phyloP scores from a whole-genome alignment of 768 basidiomycete species.

The Heimioporus sp. region DNA sequence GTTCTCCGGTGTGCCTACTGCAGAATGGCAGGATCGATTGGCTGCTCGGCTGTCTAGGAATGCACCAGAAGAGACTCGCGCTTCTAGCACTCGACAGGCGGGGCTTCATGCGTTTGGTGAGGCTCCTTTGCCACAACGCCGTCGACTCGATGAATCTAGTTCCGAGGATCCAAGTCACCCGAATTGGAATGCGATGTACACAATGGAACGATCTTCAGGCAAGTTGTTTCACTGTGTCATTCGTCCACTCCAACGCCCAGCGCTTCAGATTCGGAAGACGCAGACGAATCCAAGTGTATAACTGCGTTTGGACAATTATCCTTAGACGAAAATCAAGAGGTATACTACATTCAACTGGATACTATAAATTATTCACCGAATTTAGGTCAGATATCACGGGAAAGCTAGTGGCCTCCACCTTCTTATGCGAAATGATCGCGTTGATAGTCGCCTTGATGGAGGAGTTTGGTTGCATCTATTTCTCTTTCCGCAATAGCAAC shows the following conservation, averaged over 20 bases:
- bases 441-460: constrained; percentile 65
- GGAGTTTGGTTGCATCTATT: constrained; percentile 56
- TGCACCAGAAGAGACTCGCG: constrained; percentile 7
- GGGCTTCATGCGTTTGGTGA: constrained; percentile 29
- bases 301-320: constrained; percentile 70
- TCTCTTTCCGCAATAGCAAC: neutral
- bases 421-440: constrained; percentile 61
- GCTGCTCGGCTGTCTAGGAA: constrained; percentile 49
- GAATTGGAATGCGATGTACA: constrained; percentile 64
- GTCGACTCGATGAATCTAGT: constrained; percentile 38
- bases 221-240: neutral
- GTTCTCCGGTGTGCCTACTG: constrained; percentile 61
- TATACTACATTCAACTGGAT: constrained; percentile 22
- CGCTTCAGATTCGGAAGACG: constrained; percentile 33
- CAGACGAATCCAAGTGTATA: constrained; percentile 41
- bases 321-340: constrained; percentile 75
- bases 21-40: constrained; percentile 78
- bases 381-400: constrained; percentile 84
- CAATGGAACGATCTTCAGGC: constrained; percentile 45
- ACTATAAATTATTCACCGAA: constrained; percentile 10
- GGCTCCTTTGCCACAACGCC: constrained; percentile 43
- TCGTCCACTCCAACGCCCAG: constrained; percentile 15
- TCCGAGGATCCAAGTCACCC: constrained; percentile 24
- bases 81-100: constrained; percentile 8
- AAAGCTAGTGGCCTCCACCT: constrained; percentile 74